Evolutionary conservation across 306 rosid species (phyloP), one percentile per base, ranked within the genome.

Genomic region (Prunus armeniaca): DNA sequence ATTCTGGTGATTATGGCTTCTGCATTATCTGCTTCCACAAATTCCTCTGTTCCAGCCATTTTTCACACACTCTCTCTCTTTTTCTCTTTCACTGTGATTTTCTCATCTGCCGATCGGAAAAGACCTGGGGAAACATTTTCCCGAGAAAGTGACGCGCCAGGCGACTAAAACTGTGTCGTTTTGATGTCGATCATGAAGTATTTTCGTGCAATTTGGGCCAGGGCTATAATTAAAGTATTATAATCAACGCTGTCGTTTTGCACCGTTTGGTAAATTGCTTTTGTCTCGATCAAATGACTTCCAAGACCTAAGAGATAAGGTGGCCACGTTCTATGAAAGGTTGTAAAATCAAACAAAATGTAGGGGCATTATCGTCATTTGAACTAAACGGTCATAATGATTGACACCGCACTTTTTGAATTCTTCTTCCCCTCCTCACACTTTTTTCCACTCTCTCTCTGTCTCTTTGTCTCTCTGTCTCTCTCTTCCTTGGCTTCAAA

Each of bases 1-100:
- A 95, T 95, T 88, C 99, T 87, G 14, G 91, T 84, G 67, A 95
- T 95, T 27, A 95, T 90, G 75, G 99, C 99, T 79, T 88, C 97
- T 24, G 99, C 92, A 69, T 95, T 95, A 68, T 90, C 93, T 25
- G 98, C 93, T 84, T 90, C 91, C 38, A 90, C 91, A 75, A 81
- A 88, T 14, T 83, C 91, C 55, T 60, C 91, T 2, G 86, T 71
- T 27, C 85, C 90, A 32, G 98, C 93, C 96, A 90, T 90, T 34
- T 67, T 62, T 18, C 4, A 18, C 4, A 18, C 60, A 5, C 50
- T 13, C 79, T 14, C 27, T 68, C 67, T 14, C 18, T 46, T 28
- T 14, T 10, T 41, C 17, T 18, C 8, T 7, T 15, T 71, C 27
- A 15, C 63, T 52, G 47, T 10, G 62, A 57, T 76, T 73, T 81